Evolutionary conservation across 306 rosid genomes (phyloP), one percentile per base, ranked within the genome.

Genomic region (Trifolium subterraneum): DNA sequence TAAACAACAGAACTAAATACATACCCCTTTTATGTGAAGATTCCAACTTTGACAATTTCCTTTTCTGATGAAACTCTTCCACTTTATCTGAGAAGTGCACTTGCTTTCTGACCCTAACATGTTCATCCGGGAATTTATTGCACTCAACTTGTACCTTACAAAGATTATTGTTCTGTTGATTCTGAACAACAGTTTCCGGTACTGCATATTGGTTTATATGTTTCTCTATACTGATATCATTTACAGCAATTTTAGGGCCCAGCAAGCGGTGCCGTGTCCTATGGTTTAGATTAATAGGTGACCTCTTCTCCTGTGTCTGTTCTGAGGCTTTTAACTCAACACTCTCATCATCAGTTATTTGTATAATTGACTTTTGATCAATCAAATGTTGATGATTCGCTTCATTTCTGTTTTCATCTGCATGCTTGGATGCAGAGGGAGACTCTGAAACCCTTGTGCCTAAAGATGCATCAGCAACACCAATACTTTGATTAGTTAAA

Each of bases 31-130:
- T 78, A 35, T 54, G 31, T 4, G 87, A 81, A 70, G 84, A 70
- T 19, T 85, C 85, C 44, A 58, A 72, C 82, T 79, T 84, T 48
- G 68, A 80, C 31, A 44, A 68, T 48, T 80, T 79, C 77, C 83
- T 84, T 47, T 84, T 86, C 29, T 5, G 80, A 66, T 47, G 79
- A 77, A 76, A 73, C 70, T 77, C 84, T 42, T 78, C 86, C 58
- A 74, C 87, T 71, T 84, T 78, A 83, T 83, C 92, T 65, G 81
- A 75, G 84, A 91, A 91, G 69, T 50, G 86, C 55, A 91, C 97
- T 70, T 81, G 84, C 82, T 84, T 91, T 81, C 64, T 78, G 39
- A 48, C 86, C 71, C 71, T 50, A 79, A 79, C 76, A 79, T 63
- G 68, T 75, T 64, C 69, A 42, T 81, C 77, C 72, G 12, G 79